phyloP scores from a whole-genome alignment of 768 basidiomycete genomes.

The Myochromella boudieri region DNA sequence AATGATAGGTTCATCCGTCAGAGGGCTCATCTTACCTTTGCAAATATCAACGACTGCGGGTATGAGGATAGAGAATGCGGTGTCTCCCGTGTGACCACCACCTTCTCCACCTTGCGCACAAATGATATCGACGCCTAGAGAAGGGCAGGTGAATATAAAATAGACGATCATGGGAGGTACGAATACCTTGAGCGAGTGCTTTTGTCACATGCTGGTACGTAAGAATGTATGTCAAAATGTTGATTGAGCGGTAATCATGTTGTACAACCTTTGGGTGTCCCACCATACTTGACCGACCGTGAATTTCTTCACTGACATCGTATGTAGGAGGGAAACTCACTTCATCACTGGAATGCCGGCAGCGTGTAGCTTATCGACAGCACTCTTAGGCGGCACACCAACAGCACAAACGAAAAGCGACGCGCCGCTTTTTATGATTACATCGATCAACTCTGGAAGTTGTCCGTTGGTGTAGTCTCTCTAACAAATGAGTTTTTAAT shows the following conservation, averaged over 20 bases:
- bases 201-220: constrained; percentile 68
- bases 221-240: not conserved
- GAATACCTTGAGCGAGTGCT: constrained; percentile 66
- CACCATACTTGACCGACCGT: constrained; percentile 55
- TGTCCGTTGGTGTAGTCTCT: constrained; percentile 77
- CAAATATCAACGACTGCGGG: constrained; percentile 83
- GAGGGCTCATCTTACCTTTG: constrained; percentile 62
- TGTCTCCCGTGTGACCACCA: constrained; percentile 87
- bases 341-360: constrained; percentile 86
- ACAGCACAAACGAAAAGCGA: constrained; percentile 83
- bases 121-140: constrained; percentile 88
- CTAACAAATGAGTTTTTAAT: constrained; percentile 1
- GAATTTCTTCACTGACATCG: constrained; percentile 6
- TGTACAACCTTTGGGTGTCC: constrained; percentile 76
- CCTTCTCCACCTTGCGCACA: constrained; percentile 89
- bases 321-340: constrained; percentile 37
- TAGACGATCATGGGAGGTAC: not conserved
- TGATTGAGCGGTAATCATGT: not conserved
- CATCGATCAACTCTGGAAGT: constrained; percentile 72
- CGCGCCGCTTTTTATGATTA: constrained; percentile 72
- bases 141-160: not conserved
- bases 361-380: constrained; percentile 77
- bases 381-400: constrained; percentile 82
- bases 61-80: constrained; percentile 77
- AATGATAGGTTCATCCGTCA: constrained; percentile 74